Conservation (phyloP, 225 moss, liverwort and hornwort species). For the Sphagnum tenellum region DNA sequence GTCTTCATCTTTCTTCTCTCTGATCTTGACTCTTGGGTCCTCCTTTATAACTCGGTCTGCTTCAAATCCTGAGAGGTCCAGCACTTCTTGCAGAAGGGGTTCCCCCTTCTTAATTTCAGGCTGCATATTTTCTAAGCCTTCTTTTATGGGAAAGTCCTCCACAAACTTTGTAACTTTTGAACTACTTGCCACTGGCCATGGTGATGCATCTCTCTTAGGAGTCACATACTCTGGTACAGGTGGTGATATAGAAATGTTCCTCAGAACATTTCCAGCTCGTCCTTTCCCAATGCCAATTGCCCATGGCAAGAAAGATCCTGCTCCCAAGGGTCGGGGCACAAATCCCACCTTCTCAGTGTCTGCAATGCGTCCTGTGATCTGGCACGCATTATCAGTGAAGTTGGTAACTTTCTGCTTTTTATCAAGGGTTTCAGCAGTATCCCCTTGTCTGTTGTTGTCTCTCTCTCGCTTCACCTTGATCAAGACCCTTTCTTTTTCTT, state of each 20-base stretch:
- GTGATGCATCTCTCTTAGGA: no score
- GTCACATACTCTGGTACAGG: no score
- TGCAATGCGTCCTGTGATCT: background rate
- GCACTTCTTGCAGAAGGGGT: no score
- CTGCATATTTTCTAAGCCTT: no score
- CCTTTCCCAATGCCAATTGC: conserved; percentile 1
- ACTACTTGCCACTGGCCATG: no score
- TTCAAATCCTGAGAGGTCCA: background rate
- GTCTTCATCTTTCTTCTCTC: background rate
- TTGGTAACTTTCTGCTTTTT: background rate
- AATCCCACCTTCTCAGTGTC: background rate
- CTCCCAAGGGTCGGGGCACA: background rate
- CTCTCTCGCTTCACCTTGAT: background rate
- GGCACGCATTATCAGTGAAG: background rate
- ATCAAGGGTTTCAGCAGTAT: background rate
- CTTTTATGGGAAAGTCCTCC: no score
- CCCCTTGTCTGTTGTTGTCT: background rate
- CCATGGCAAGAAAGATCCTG: conserved; percentile 4
- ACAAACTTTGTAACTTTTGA: no score
- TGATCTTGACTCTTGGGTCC: background rate
- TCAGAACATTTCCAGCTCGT: background rate
- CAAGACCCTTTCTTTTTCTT: background rate
- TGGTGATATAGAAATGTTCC: background rate
- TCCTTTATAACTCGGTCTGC: background rate
- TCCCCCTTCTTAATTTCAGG: no score